Percentiles rank a stretch among this genome's conserved stretches.
Conservation (phyloP, 352 stramenopile species). For the Phytopythium aichiense region DNA sequence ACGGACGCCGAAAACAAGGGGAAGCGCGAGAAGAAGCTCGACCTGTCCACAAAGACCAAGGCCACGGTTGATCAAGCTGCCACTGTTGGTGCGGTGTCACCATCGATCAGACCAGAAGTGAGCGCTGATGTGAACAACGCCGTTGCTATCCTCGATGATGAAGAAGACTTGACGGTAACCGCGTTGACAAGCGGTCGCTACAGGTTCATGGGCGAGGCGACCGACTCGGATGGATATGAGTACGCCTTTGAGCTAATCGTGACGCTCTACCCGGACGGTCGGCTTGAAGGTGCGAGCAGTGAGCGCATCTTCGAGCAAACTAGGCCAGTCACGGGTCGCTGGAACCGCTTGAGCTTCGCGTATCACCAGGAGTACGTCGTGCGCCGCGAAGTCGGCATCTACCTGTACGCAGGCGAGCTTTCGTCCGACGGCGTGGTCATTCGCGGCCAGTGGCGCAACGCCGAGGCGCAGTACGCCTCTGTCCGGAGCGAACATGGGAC, state of each 20-base stretch:
- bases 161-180: slow-evolving; percentile 20
- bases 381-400: slow-evolving; percentile 49
- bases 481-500: slow-evolving; percentile 45
- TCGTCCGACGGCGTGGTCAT: slow-evolving; percentile 38
- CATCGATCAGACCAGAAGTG: background rate
- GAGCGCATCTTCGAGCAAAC: slow-evolving; percentile 60
- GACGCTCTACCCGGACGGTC: slow-evolving; percentile 30
- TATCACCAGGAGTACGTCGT: slow-evolving; percentile 64
- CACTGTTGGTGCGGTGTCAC: background rate
- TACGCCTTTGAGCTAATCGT: slow-evolving; percentile 58
- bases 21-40: slow-evolving; percentile 13
- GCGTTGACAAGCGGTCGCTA: slow-evolving; percentile 54
- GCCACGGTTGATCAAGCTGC: background rate
- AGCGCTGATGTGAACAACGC: background rate
- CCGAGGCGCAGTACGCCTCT: slow-evolving; percentile 21
- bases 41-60: background rate
- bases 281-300: slow-evolving; percentile 32
- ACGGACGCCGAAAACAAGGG: slow-evolving; percentile 11
- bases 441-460: slow-evolving; percentile 45
- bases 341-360: slow-evolving; percentile 23
- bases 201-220: slow-evolving; percentile 51
- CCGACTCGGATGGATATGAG: slow-evolving; percentile 66
- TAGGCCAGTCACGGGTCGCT: slow-evolving; percentile 33
- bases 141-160: slow-evolving; percentile 19
- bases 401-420: slow-evolving; percentile 40